Evolutionary conservation across 1,139 yeast genomes (phyloP).

Genomic region (Magnusiomyces clavatus): DNA sequence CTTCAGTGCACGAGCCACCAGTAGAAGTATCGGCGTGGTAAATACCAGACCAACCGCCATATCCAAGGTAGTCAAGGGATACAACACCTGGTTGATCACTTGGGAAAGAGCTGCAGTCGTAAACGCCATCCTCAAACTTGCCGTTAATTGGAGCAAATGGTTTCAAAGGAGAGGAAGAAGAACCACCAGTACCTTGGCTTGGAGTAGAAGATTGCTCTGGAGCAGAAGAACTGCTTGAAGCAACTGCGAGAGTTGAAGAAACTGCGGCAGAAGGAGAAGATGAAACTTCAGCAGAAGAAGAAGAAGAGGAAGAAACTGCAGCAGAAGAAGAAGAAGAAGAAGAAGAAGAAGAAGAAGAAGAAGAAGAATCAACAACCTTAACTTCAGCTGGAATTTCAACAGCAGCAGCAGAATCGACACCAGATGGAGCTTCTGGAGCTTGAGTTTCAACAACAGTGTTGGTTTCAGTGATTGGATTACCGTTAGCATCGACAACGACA

Average conservation of each 20-base stretch:
- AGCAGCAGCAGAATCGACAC: constrained; percentile 25
- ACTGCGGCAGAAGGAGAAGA: constrained; percentile 22
- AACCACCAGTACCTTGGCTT: constrained; percentile 16
- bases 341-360: constrained; percentile 23
- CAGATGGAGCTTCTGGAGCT: constrained; percentile 28
- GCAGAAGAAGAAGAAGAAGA: constrained; percentile 20
- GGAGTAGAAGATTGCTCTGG: not conserved
- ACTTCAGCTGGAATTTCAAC: constrained; percentile 24
- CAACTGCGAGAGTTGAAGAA: constrained; percentile 22
- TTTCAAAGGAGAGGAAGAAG: constrained; percentile 31
- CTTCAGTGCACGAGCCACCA: constrained; percentile 64
- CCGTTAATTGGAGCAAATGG: constrained; percentile 45
- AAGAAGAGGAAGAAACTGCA: constrained; percentile 22
- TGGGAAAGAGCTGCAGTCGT: constrained; percentile 75
- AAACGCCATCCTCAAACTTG: constrained; percentile 71
- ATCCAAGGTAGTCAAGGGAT: constrained; percentile 67
- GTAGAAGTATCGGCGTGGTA: constrained; percentile 52
- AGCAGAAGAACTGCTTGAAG: constrained; percentile 32
- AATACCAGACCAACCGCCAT: constrained; percentile 92
- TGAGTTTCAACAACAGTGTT: constrained; percentile 17
- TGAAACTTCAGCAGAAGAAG: constrained; percentile 20
- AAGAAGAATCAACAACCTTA: constrained; percentile 20
- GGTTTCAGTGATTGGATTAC: constrained; percentile 38
- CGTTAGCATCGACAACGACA: constrained; percentile 62
- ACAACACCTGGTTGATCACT: constrained; percentile 79